Evolutionary conservation across 352 stramenopile genomes (phyloP), one percentile per base, ranked within the genome.

Genomic region (Phytophthora pseudosyringae): DNA sequence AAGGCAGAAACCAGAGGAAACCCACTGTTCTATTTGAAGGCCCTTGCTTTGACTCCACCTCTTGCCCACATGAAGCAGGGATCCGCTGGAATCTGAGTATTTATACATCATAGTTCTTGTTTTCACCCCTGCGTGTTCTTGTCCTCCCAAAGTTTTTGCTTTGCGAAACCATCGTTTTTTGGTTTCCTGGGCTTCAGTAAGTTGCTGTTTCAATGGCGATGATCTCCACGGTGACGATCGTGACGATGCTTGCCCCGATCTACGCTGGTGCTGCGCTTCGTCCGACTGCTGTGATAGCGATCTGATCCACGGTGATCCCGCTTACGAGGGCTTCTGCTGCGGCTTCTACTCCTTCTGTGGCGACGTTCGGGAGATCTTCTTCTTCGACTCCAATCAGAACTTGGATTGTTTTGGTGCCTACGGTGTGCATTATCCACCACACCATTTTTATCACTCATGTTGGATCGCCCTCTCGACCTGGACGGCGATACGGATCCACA

Each of bases 161-260:
- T 21, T 21, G 21, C 33, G 36, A 63, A 69, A 69, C 54, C 40
- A 69, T 64, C 39, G 21, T 13, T 49, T 65, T 54, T 59, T 65
- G 38, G 39, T 65, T 59, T 59, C 39, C 31, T 47, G n/a, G 13
- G 26, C 35, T 13, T 15, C 47, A 40, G 8, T 38, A 28, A 35
- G 46, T 36, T 18, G 45, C 31, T 4, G 41, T 7, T 31, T 61
- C 25, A 67, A 41, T 43, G 36, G 11, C n/a, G 21, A 16, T 51
- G 35, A 53, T 61, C 35, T 32, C 28, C 6, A 40, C 26, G 26
- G 46, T 16, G 59, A 60, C 18, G n/a, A 15, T 36, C 21, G 21
- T 2, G 28, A 52, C 29, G 44, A 50, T 18, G 5, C 0, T 12
- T 5, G 13, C 31, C 26, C 3, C 40, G 45, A 49, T 57, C 33